These are phyloP conservation scores for Apophysomyces ossiformis DNA, from an alignment of 371 early-diverging fungal genomes.

Conservation along the genomic window DNA sequence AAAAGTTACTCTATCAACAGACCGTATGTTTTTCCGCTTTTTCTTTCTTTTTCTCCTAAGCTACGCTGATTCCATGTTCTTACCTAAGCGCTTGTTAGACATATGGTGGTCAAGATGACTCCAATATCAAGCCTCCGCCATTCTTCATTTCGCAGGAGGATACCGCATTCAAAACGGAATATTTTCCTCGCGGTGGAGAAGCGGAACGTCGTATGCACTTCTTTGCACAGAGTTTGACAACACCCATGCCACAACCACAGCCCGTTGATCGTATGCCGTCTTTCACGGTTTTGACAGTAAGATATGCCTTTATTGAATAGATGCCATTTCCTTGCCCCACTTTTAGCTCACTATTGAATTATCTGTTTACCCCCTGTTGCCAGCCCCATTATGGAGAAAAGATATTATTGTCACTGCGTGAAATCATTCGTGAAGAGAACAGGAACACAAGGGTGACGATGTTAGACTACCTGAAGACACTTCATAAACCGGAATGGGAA, in stretches of 20 bases:
- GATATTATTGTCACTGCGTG: constrained; percentile 80
- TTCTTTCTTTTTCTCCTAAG: too few species aligned
- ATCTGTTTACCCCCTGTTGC: not conserved
- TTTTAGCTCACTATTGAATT: too few species aligned
- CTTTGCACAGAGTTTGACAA: constrained; percentile 87
- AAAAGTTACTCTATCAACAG: constrained; percentile 78
- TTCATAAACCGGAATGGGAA: constrained; percentile 87
- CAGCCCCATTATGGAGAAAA: constrained; percentile 87
- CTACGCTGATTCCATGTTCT: not conserved
- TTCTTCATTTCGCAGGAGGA: constrained; percentile 88
- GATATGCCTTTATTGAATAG: not conserved
- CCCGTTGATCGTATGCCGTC: constrained; percentile 86
- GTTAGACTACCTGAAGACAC: constrained; percentile 83
- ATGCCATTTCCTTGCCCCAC: too few species aligned
- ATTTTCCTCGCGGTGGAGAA: constrained; percentile 76
- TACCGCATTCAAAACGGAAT: constrained; percentile 74
- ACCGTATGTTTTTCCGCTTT: constrained; percentile 32
- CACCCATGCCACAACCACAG: constrained; percentile 83
- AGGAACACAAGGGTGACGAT: constrained; percentile 79
- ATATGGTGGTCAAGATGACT: not conserved
- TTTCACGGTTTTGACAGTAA: constrained; percentile 77
- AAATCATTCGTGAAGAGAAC: constrained; percentile 86
- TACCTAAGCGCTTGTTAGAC: not conserved
- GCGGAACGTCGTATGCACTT: constrained; percentile 88
- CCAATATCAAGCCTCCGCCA: constrained; percentile 71